These are phyloP conservation scores for Clarireedia paspali DNA, from an alignment of 2,329 filamentous ascomycete genomes.

Conservation along the genomic window DNA sequence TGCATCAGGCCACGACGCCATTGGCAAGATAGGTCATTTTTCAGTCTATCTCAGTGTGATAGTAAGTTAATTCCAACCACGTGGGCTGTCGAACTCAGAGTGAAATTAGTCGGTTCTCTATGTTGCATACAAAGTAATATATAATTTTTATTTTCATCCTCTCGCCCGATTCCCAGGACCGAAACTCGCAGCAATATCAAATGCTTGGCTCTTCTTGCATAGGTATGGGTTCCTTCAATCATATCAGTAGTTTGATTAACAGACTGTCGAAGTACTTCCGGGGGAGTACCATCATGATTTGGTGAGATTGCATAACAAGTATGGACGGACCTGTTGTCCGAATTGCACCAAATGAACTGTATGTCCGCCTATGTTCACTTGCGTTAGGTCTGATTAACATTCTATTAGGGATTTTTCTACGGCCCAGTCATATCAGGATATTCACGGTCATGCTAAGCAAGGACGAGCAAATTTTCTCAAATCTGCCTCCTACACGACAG, in stretches of 20 bases:
- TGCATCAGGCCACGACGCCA: not conserved
- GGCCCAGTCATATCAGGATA: conserved; percentile 4
- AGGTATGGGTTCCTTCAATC: not conserved
- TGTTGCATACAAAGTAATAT: not conserved
- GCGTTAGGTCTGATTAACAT: not conserved
- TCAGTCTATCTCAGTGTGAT: not conserved
- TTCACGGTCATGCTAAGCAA: conserved; percentile 6
- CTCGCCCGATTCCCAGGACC: conserved; percentile 8
- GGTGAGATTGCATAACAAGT: not conserved
- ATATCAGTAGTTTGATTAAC: not conserved
- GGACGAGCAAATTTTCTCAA: conserved; percentile 2
- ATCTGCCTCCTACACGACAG: not conserved
- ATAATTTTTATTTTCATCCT: conserved; percentile 6
- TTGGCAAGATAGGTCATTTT: not conserved
- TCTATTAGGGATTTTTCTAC: conserved; percentile 1
- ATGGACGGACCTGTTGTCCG: not conserved
- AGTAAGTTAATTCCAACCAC: not conserved
- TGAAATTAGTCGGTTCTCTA: not conserved
- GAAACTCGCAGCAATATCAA: conserved; percentile 1
- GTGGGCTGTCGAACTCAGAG: not conserved
- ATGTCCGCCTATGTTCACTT: not conserved
- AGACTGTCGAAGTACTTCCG: not conserved
- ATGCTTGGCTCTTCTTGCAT: not conserved
- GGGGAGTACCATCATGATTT: not conserved
- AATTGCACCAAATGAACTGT: conserved; percentile 2